Conservation (phyloP, 2,329 filamentous ascomycete species). For the Aspergillus novoparasiticus region DNA sequence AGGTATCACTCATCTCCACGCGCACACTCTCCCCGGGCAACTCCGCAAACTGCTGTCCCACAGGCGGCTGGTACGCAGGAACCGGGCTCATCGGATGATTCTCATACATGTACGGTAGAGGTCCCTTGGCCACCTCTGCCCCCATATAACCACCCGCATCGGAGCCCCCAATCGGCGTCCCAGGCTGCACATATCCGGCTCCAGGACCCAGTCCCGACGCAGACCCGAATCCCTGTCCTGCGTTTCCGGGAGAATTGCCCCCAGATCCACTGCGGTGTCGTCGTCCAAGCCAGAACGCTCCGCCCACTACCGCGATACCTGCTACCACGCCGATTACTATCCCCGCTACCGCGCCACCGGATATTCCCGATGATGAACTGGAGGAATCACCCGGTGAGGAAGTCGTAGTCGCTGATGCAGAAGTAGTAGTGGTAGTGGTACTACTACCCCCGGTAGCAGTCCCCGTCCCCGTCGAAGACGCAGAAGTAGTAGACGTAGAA, state of each 20-base stretch:
- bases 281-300: conserved; percentile 12
- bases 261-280: not conserved
- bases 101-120: not conserved
- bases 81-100: not conserved
- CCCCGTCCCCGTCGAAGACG: not conserved
- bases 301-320: conserved; percentile 6
- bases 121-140: not conserved
- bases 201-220: not conserved
- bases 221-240: not conserved
- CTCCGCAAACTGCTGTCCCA: conserved; percentile 7
- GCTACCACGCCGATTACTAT: conserved; percentile 14
- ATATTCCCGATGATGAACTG: not conserved
- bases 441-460: too few species aligned
- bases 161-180: not conserved
- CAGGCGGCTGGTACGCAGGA: not conserved
- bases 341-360: conserved; percentile 13
- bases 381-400: not conserved
- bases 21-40: conserved; percentile 8
- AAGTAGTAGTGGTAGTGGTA: not conserved
- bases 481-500: not conserved
- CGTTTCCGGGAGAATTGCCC: not conserved
- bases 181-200: not conserved
- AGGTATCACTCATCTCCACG: conserved; percentile 17
- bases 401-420: not conserved
- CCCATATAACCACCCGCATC: not conserved